Evolutionary conservation across 2,329 filamentous ascomycete genomes (phyloP).

Genomic region (Teratosphaeria epicoccoides): DNA sequence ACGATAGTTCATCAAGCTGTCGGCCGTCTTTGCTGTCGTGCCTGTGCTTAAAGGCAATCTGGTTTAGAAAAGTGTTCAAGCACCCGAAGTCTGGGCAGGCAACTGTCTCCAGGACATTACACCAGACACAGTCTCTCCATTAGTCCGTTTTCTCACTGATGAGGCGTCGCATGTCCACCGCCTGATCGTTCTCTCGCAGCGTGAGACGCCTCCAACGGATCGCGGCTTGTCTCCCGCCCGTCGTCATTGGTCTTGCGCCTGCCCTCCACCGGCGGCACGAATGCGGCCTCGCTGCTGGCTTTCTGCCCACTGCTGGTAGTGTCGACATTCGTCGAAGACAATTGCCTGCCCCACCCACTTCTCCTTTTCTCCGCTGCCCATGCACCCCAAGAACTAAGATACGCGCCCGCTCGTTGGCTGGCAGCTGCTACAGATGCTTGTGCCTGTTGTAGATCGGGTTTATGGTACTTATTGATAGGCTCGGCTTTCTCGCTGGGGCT

Average conservation of each 20-base stretch:
- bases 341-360: conserved; percentile 27
- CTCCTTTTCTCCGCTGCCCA: conserved; percentile 69
- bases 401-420: conserved; percentile 48
- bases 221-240: background rate
- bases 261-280: background rate
- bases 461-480: conserved; percentile 11
- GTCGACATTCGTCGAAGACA: background rate
- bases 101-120: too few species aligned
- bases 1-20: too few species aligned
- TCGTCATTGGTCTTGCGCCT: conserved; percentile 3
- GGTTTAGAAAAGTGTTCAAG: too few species aligned
- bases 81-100: too few species aligned
- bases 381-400: conserved; percentile 52
- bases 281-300: background rate
- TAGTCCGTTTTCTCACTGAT: too few species aligned
- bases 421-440: conserved; percentile 46
- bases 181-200: too few species aligned
- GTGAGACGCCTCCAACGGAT: too few species aligned
- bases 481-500: conserved; percentile 7
- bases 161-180: too few species aligned
- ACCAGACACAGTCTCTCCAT: too few species aligned
- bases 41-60: too few species aligned
- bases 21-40: too few species aligned
- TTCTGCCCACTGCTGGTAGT: background rate
- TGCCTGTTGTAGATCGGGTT: conserved; percentile 43